These are phyloP conservation scores for Purshia tridentata DNA, from an alignment of 306 rosid species.

Conservation along the genomic window DNA sequence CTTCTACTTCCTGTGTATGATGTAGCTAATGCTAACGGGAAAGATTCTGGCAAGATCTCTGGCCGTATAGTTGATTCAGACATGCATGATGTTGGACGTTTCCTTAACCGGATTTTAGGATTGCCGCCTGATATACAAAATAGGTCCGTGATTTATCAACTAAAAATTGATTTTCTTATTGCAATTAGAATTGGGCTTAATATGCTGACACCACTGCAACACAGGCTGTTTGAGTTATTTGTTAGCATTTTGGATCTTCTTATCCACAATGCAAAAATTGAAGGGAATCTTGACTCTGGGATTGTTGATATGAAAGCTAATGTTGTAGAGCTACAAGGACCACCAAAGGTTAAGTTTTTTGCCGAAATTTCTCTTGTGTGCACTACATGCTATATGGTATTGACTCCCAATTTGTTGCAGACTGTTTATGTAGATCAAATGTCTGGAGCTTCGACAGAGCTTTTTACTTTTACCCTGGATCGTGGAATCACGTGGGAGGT, in stretches of 20 bases:
- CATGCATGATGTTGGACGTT: constrained; percentile 96
- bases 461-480: constrained; percentile 89
- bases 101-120: constrained; percentile 94
- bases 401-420: constrained; percentile 48
- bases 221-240: constrained; percentile 86
- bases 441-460: constrained; percentile 86
- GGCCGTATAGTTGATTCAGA: constrained; percentile 93
- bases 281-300: constrained; percentile 96
- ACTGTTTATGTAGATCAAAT: constrained; percentile 85
- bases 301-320: constrained; percentile 96
- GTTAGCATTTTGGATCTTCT: constrained; percentile 93
- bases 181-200: constrained; percentile 27
- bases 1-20: constrained; percentile 24
- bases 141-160: constrained; percentile 50
- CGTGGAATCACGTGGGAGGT: constrained; percentile 99
- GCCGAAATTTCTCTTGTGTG: constrained; percentile 8
- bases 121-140: constrained; percentile 91
- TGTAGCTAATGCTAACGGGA: constrained; percentile 70
- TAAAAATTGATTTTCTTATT: constrained; percentile 26
- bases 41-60: constrained; percentile 62
- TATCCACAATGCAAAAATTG: constrained; percentile 86
- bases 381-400: constrained; percentile 13
- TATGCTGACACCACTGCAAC: constrained; percentile 29
- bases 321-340: constrained; percentile 74
- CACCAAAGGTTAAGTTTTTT: constrained; percentile 72